A percentile compares a stretch with the other conserved stretches of the same genome.
These are phyloP conservation scores for Tetrahymena malaccensis DNA, from an alignment of 73 alveolate species.

Conservation along the genomic window DNA sequence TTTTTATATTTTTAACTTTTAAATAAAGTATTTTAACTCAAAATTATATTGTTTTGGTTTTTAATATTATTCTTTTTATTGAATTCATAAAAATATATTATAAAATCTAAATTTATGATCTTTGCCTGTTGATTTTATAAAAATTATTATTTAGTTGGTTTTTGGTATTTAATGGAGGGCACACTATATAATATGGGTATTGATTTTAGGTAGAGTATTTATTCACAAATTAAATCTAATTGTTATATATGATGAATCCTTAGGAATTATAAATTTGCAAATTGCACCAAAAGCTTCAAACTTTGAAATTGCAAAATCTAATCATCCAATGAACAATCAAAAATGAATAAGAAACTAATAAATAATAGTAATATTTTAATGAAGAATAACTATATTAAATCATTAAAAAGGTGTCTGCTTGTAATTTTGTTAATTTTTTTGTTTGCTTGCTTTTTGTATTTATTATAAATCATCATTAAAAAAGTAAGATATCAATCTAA, in stretches of 20 bases:
- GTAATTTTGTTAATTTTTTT: too few species aligned
- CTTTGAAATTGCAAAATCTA: background rate
- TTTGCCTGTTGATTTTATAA: too few species aligned
- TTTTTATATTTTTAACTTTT: too few species aligned
- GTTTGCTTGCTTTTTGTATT: too few species aligned
- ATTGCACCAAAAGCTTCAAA: background rate
- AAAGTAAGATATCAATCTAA: background rate
- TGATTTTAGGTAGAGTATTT: background rate
- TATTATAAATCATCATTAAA: background rate
- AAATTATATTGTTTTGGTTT: too few species aligned
- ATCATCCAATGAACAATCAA: background rate
- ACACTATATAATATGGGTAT: too few species aligned
- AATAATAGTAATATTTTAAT: too few species aligned
- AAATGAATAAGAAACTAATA: background rate
- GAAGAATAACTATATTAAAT: background rate
- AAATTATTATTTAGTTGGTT: too few species aligned
- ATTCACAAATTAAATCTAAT: background rate
- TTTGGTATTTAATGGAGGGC: background rate
- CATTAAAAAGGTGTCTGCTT: background rate
- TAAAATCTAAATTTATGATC: too few species aligned
- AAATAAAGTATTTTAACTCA: too few species aligned
- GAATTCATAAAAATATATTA: too few species aligned
- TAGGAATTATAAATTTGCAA: background rate
- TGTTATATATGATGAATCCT: background rate
- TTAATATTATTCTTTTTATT: too few species aligned